Percentiles rank a stretch among this genome's conserved stretches.
These are phyloP conservation scores for Solanum neorickii DNA, from an alignment of 257 asterid species.

Conservation along the genomic window DNA sequence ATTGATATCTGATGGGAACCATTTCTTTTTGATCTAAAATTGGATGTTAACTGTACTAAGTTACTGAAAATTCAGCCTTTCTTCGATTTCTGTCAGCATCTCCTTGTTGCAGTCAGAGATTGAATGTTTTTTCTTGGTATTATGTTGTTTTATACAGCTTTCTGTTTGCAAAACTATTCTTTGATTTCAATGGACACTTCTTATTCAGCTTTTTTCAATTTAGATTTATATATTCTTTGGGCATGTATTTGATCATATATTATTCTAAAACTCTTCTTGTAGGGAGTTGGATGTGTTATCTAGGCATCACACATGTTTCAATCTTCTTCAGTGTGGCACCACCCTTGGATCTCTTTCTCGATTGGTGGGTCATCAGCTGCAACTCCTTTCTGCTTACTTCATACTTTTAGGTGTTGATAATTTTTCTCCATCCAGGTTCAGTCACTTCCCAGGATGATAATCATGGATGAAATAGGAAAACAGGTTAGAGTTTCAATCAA, in stretches of 20 bases:
- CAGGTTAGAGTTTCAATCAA: constrained; percentile 34
- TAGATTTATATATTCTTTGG: not conserved
- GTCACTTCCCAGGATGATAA: constrained; percentile 97
- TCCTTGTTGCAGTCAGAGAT: not conserved
- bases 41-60: not conserved
- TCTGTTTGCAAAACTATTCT: not conserved
- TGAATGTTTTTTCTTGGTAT: not conserved
- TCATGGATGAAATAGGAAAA: constrained; percentile 84
- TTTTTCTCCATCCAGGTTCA: constrained; percentile 56
- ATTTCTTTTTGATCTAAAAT: not conserved
- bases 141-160: not conserved
- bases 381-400: not conserved
- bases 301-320: constrained; percentile 82
- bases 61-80: not conserved
- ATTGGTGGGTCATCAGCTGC: constrained; percentile 38
- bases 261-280: not conserved
- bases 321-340: constrained; percentile 78
- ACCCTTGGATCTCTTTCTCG: constrained; percentile 97
- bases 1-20: not conserved
- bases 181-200: not conserved
- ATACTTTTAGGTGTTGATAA: constrained; percentile 8
- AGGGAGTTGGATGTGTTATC: constrained; percentile 94
- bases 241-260: not conserved
- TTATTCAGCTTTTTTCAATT: not conserved
- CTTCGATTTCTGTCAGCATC: not conserved